Evolutionary conservation across 2,329 filamentous ascomycete species (phyloP), one percentile per base, ranked within the genome.

Genomic region (Leptographium lundbergii): DNA sequence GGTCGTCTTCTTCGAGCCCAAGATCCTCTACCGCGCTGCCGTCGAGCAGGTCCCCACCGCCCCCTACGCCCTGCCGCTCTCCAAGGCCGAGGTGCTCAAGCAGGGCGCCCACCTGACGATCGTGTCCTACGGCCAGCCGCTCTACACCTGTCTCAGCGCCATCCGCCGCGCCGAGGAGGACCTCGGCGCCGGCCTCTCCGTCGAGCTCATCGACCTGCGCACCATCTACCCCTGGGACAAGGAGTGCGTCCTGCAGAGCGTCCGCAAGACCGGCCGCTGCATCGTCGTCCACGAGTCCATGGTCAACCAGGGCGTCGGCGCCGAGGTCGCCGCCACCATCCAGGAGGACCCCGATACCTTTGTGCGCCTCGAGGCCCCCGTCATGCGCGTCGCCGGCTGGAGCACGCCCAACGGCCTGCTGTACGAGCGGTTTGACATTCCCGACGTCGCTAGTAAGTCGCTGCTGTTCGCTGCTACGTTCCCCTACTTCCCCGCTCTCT

Each of bases 161-260:
- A 87, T 95, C 62, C 79, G 84, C 61, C 85, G 84, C 25, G 87
- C 88, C 5, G 81, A 84, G 67, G 83, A 90, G 69, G 89, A 89
- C 63, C 78, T 90, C 54, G 89, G 87, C 7, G 78, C 89, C 56
- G 88, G 87, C 7, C 80, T 91, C 58, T 87, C 81, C 6, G 81
- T 91, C 19, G 91, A 96, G 75, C 76, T 96, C 60, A 90, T 96
- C 61, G 91, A 96, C 69, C 74, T 96, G 60, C 80, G 91, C 59
- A 95, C 91, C 0, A 79, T 96, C 57, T 96, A 95, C 67, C 91
- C 91, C 0, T 96, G 91, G 91, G 91, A 96, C 69, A 83, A 89
- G 67, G 78, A 86, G 68, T 88, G 87, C 0, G 81, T 96, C 1
- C 77, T 95, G 61, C 76, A 86, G 57, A 96, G 91, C 63, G 91